phyloP scores from a whole-genome alignment of 257 asterid genomes.

The Eustoma russellianum region DNA sequence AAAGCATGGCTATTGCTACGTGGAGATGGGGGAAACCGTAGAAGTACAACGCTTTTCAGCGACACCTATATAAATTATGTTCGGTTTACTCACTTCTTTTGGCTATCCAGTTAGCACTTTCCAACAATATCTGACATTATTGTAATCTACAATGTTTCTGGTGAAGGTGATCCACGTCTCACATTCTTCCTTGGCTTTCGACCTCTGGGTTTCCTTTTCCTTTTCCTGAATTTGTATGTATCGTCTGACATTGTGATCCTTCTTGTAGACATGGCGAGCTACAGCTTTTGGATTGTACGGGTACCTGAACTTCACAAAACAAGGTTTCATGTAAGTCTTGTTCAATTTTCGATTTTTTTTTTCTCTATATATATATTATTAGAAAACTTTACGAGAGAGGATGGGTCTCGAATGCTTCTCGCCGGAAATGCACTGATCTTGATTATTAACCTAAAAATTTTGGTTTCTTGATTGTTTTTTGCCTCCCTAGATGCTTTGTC shows the following conservation, averaged over 20 bases:
- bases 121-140: constrained; percentile 10
- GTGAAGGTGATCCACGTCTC: constrained; percentile 35
- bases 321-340: constrained; percentile 52
- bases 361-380: not conserved
- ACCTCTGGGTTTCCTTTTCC: not conserved
- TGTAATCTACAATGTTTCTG: constrained; percentile 54
- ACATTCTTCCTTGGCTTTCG: not conserved
- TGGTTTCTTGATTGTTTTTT: constrained; percentile 4
- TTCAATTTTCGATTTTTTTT: not conserved
- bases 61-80: too few species aligned
- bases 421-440: too few species aligned
- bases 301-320: constrained; percentile 70
- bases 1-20: too few species aligned
- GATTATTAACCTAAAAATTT: too few species aligned
- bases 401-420: too few species aligned
- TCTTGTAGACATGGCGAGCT: constrained; percentile 58
- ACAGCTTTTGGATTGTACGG: constrained; percentile 67
- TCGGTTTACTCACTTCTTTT: too few species aligned
- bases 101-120: too few species aligned
- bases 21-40: too few species aligned
- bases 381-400: too few species aligned
- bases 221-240: not conserved
- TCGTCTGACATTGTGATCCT: constrained; percentile 6
- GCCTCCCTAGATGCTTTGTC: too few species aligned
- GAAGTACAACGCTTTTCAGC: too few species aligned